Conservation (phyloP, 441 rosid species). For the Arabidopsis lyrata region DNA sequence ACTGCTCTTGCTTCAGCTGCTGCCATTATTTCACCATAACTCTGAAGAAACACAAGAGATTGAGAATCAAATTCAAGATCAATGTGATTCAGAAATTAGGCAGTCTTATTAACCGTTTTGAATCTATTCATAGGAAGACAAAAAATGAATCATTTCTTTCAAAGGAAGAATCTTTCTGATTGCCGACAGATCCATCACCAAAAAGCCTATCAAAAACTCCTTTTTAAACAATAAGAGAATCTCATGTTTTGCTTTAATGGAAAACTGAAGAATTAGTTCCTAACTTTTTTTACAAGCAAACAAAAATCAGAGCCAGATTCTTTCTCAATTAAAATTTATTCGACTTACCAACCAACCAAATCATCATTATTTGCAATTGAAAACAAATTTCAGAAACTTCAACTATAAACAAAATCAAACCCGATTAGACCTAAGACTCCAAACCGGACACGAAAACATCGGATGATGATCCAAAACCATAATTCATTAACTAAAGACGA, state of each 20-base stretch:
- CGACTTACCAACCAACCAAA: constrained; percentile 15
- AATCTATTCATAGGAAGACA: constrained; percentile 25
- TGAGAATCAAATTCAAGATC: not conserved
- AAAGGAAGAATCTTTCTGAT: constrained; percentile 43
- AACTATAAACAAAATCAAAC: not conserved
- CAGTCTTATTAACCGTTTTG: not conserved
- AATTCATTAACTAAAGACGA: constrained; percentile 10
- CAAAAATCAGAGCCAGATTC: constrained; percentile 19
- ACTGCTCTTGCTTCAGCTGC: constrained; percentile 93
- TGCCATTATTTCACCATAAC: constrained; percentile 65
- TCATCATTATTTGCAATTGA: constrained; percentile 3
- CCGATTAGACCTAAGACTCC: not conserved
- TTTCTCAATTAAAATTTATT: not conserved
- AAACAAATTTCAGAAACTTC: not conserved
- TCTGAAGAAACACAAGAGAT: constrained; percentile 13
- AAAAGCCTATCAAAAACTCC: constrained; percentile 1
- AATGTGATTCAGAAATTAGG: constrained; percentile 3
- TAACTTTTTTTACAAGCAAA: constrained; percentile 17
- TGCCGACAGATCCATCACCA: constrained; percentile 37
- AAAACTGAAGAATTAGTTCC: constrained; percentile 34
- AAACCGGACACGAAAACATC: constrained; percentile 14
- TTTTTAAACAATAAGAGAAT: constrained; percentile 29
- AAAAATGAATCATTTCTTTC: not conserved
- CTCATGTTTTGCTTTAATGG: constrained; percentile 38
- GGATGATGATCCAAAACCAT: not conserved